These are phyloP conservation scores for Fusarium beomiforme DNA, from an alignment of 2,329 filamentous ascomycete genomes.

Conservation along the genomic window DNA sequence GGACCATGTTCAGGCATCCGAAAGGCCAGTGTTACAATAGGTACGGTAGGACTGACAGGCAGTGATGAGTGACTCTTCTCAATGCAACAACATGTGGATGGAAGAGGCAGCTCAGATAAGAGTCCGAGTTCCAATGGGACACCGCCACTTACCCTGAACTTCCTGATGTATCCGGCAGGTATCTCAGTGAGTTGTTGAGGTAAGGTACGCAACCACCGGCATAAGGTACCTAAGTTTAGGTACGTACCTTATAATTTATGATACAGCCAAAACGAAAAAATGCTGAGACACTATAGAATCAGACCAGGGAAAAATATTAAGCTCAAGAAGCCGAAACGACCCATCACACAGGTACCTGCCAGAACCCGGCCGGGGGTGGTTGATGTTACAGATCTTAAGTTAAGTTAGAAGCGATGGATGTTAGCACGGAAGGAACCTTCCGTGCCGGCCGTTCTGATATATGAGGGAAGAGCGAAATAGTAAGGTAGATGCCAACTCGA, in stretches of 20 bases:
- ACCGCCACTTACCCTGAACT: constrained; percentile 1
- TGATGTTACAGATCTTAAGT: background rate
- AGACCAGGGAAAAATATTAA: background rate
- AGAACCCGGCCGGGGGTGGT: background rate
- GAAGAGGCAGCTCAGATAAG: background rate
- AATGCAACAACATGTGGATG: background rate
- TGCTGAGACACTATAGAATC: background rate
- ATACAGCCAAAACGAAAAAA: background rate
- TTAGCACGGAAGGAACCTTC: background rate
- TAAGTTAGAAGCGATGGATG: background rate
- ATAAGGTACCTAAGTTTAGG: no score
- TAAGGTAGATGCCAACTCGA: no score
- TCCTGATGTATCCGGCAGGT: constrained; percentile 11
- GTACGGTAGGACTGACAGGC: background rate
- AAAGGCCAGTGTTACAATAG: background rate
- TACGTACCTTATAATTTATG: background rate
- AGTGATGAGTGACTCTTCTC: background rate
- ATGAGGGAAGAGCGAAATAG: background rate
- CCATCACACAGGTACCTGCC: background rate
- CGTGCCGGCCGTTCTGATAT: background rate
- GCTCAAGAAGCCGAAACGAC: background rate
- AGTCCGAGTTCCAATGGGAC: background rate
- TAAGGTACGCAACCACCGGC: background rate
- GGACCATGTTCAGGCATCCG: constrained; percentile 4
- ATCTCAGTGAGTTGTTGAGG: constrained; percentile 9